Base-by-base conservation (phyloP, 2,329 filamentous ascomycete species). In the Phaeosphaeriaceae sp. region DNA sequence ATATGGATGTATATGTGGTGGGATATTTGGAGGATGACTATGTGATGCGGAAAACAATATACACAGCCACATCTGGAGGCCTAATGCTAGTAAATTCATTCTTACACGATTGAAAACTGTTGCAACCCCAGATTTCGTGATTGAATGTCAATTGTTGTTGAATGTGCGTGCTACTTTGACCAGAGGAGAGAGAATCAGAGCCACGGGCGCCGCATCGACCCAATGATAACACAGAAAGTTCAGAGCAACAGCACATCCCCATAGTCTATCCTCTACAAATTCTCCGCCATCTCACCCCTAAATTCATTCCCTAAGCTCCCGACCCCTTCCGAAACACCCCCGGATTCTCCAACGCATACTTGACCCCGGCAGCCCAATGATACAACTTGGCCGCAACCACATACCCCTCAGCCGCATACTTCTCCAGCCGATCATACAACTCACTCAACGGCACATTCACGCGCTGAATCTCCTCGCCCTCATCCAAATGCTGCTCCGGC, bases 311-410 rank as follows among this genome's bases (percentile, higher is more conserved):
- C n/a, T n/a, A n/a, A n/a, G n/a, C n/a, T n/a, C 5, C 48, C 57
- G 1, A 53, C 25, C 57, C 55, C 63, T 53, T 22, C 52, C n/a
- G n/a, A 46, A 70, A 69, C 49, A 70, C 33, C 42, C 65, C 67
- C 0, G 68, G 68, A 49, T 70, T 62, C 19, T 70, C 65, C 48
- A 69, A 58, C 15, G 69, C 68, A 57, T 63, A 72, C 63, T 61
- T 53, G 44, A 70, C 67, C 1, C 69, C 69, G 3, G 68, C 68
- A 47, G 69, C 69, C 63, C 68, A 72, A 60, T 72, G 69, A 56
- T 69, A 72, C 57, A 72, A 52, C 53, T 72, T 72, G 0, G 69
- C 69, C 20, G 69, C 68, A 54, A 72, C 62, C 7, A 72, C 65
- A 55, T 67, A 71, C 5, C 67, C 68, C 50, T 71, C 63, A 46